Base-by-base conservation (phyloP, 1,139 yeast genomes). In the Yamadazyma siamensis region DNA sequence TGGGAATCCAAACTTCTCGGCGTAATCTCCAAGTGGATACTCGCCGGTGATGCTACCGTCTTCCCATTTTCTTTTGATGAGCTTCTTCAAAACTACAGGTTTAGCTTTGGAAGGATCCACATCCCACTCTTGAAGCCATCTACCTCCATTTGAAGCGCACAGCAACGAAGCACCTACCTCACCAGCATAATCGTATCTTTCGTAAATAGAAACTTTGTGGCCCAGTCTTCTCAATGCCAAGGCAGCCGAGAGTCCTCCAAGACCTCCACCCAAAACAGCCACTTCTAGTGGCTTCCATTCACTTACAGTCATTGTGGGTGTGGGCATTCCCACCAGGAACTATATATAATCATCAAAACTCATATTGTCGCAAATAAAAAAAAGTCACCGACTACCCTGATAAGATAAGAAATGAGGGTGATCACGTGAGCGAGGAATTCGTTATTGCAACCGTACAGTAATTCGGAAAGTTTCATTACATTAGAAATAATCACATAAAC, bases 81-180 rank as follows among this genome's bases (percentile, higher is more conserved):
- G 39, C 18, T 40, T 44, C 12, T 41, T 41, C 15, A 40, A 32
- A 15, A 40, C 35, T 13, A 40, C 44, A 3, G 68, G 68, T 21
- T 42, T 40, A 17, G 58, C 50, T 19, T 56, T 40, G 11, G 37
- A 25, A 4, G 40, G 37, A 21, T 41, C 40, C 7, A 61, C 40
- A 7, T 45, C 43, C 44, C 44, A 40, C 5, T 40, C 44, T 21
- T 39, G 30, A 8, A 40, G 17, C 40, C 43, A 37, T 23, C 24
- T 35, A 7, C 44, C 44, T 8, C 44, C 44, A 26, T 40, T 40
- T 2, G 44, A 40, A 27, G 44, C 44, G 35, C 43, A 39, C 35
- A 15, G 50, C 45, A 34, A 44, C 37, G 31, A 53, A 6, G 69
- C 71, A 5, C 71, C 71, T 8, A 64, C 66, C 41, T 64, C 70